A percentile compares a stretch with the other conserved stretches of the same genome.
Conservation (phyloP, 371 early-diverging fungal genomes). For the Apophysomyces elegans region DNA sequence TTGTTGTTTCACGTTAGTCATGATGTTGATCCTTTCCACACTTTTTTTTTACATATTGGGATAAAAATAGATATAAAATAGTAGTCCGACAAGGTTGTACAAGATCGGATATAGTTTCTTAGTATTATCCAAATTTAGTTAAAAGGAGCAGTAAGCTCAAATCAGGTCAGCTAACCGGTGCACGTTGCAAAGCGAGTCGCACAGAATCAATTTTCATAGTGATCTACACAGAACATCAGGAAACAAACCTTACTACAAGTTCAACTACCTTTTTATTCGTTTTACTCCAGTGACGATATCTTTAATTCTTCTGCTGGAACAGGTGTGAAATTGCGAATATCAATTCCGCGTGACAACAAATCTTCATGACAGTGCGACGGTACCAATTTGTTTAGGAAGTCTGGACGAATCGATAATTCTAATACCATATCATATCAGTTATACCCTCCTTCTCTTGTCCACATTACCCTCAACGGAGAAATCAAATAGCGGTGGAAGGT, state of each 20-base stretch:
- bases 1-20: background rate
- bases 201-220: background rate
- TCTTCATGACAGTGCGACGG: conserved; percentile 66
- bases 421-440: background rate
- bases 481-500: conserved; percentile 91
- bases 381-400: conserved; percentile 62
- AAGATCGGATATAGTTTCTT: conserved; percentile 9
- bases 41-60: background rate
- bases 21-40: background rate
- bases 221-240: background rate
- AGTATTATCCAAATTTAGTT: background rate
- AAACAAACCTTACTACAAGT: background rate
- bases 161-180: background rate
- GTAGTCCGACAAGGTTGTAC: background rate
- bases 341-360: conserved; percentile 50
- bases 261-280: background rate
- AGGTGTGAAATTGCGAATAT: conserved; percentile 51
- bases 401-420: conserved; percentile 59
- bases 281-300: conserved; percentile 14
- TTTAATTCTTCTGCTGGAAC: conserved; percentile 45
- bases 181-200: background rate
- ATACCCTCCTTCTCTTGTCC: background rate
- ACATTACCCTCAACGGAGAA: conserved; percentile 80
- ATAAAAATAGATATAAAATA: conserved; percentile 1
- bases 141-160: background rate